Conservation (phyloP, 1,139 yeast genomes). For the Trichomonascaceae sp. region DNA sequence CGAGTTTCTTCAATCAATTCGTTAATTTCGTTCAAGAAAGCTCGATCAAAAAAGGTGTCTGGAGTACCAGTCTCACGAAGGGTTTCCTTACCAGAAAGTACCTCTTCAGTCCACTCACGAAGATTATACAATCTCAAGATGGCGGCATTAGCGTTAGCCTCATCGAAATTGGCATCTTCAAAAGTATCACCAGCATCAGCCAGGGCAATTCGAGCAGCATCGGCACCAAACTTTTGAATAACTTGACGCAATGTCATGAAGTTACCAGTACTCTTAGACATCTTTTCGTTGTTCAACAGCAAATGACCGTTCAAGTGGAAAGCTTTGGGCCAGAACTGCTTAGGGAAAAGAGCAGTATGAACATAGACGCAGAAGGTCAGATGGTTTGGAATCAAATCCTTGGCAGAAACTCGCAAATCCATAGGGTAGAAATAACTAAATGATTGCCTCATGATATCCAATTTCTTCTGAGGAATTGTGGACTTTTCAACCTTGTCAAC, state of each 20-base stretch:
- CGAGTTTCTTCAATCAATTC: conserved; percentile 66
- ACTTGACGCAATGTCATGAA: conserved; percentile 86
- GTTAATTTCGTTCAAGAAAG: conserved; percentile 94
- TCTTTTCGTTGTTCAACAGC: conserved; percentile 90
- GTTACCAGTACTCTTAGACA: conserved; percentile 98
- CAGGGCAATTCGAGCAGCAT: conserved; percentile 92
- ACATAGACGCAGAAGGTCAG: conserved; percentile 90
- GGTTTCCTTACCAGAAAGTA: conserved; percentile 44
- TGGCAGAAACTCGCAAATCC: conserved; percentile 88
- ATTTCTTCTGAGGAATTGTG: conserved; percentile 55
- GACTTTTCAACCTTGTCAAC: conserved; percentile 52
- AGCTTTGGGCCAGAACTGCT: conserved; percentile 88
- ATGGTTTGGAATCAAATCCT: conserved; percentile 96
- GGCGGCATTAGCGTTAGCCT: conserved; percentile 94
- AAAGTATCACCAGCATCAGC: conserved; percentile 98
- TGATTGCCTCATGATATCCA: conserved; percentile 78
- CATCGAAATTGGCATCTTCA: conserved; percentile 98
- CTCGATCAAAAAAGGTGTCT: conserved; percentile 69
- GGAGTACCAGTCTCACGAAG: conserved; percentile 61
- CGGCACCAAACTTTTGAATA: conserved; percentile 90
- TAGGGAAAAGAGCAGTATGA: conserved; percentile 90
- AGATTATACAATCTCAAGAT: conserved; percentile 86
- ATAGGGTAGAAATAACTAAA: conserved; percentile 94
- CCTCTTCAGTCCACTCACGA: conserved; percentile 93
- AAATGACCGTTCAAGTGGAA: conserved; percentile 94